Conservation (phyloP, 2,329 filamentous ascomycete species). For the Macrophomina phaseolina region DNA sequence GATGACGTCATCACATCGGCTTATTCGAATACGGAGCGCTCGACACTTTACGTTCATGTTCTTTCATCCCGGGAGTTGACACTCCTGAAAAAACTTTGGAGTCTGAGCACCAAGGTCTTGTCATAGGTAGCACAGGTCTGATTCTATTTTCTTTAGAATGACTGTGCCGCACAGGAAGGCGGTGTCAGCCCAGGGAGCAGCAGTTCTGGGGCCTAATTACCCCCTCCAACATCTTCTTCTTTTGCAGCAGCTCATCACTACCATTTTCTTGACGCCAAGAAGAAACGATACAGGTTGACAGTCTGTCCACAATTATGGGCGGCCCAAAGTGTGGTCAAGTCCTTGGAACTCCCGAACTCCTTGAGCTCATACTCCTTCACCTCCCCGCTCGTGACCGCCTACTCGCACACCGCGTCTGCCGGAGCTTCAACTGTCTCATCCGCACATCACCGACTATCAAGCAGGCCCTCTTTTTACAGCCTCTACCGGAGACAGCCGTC, state of each 20-base stretch:
- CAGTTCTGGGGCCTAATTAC: too few relatives aligned
- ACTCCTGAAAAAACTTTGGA: too few relatives aligned
- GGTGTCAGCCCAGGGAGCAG: too few relatives aligned
- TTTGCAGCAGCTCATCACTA: too few relatives aligned
- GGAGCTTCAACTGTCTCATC: background rate
- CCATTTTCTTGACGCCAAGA: too few relatives aligned
- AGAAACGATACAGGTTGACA: background rate
- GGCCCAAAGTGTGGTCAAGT: background rate
- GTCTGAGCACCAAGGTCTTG: too few relatives aligned
- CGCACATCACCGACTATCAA: constrained; percentile 6
- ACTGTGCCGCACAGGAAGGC: too few relatives aligned
- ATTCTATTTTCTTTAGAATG: too few relatives aligned
- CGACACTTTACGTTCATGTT: background rate
- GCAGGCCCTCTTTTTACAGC: constrained; percentile 4
- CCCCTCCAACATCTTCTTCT: too few relatives aligned
- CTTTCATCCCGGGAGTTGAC: too few relatives aligned
- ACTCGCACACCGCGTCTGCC: background rate
- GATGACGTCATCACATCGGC: constrained; percentile 15
- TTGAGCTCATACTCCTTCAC: constrained; percentile 11
- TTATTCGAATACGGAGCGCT: background rate
- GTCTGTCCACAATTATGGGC: background rate
- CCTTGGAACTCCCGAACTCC: constrained; percentile 9
- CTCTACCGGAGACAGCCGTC: background rate
- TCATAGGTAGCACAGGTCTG: too few relatives aligned
- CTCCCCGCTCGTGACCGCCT: constrained; percentile 11